Conservation (phyloP, 345 rosid species). For the Ceriops decandra region DNA sequence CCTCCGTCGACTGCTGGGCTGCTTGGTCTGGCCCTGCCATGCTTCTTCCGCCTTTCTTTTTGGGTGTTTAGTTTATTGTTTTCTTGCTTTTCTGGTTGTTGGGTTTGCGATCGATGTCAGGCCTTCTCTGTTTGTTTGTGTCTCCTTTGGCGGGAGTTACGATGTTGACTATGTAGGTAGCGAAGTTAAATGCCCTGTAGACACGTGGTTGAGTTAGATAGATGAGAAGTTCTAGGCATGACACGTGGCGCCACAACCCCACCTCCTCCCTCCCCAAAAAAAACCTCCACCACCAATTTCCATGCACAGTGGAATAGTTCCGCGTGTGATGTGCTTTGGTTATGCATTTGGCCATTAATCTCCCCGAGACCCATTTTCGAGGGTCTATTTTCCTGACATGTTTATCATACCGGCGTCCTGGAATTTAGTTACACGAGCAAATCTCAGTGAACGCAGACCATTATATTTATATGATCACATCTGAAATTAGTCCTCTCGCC, state of each 20-base stretch:
- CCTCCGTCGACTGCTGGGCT: constrained; percentile 28
- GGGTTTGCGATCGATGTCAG: neutral
- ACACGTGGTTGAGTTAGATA: neutral
- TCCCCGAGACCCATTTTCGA: too few species aligned
- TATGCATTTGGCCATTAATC: too few species aligned
- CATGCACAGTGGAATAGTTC: neutral
- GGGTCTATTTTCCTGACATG: too few species aligned
- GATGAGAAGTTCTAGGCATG: neutral
- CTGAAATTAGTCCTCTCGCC: too few species aligned
- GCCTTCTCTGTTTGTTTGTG: too few species aligned
- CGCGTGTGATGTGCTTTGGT: neutral
- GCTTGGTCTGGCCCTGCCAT: constrained; percentile 39
- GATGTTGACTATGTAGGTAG: neutral
- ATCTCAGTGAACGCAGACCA: too few species aligned
- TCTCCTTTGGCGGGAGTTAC: too few species aligned
- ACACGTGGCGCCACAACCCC: neutral
- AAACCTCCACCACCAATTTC: neutral
- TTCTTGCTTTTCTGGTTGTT: neutral
- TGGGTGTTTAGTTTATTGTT: neutral
- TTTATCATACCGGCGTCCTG: too few species aligned
- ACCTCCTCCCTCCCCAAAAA: too few species aligned
- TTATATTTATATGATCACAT: too few species aligned
- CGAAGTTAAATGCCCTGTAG: neutral
- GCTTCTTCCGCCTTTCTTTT: neutral
- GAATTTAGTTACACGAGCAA: too few species aligned